Evolutionary conservation across 306 rosid species (phyloP), one percentile per base, ranked within the genome.

Genomic region (Quillaja saponaria): DNA sequence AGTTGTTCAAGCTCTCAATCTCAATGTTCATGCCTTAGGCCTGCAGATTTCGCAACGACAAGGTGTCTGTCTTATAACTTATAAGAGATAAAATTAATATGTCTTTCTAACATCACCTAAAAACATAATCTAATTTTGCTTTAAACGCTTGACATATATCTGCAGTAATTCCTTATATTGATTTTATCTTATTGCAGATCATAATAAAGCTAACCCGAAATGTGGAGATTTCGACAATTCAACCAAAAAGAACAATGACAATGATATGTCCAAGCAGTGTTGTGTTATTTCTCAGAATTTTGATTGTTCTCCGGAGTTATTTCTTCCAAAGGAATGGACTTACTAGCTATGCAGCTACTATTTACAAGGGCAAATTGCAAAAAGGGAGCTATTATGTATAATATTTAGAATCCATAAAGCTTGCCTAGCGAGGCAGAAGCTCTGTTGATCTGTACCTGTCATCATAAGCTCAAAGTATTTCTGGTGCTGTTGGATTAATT

Each of bases 291-390:
- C 74, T 4, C 78, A 71, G 11, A 76, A 60, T 59, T 69, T 56
- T 61, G 78, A 6, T 64, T 71, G 65, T 14, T 71, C 76, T 1
- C 79, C 76, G 5, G 87, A 77, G n/a, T 57, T 80, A 54, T 86
- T 74, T 72, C 95, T 89, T 69, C 96, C 96, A 33, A 82, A 86
- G 68, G 96, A 89, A 55, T 89, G 95, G 96, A 86, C 87, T 21
- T 89, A 85, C 54, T 87, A n/a, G n/a, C n/a, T n/a, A n/a, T n/a
- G n/a, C n/a, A n/a, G n/a, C n/a, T n/a, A n/a, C n/a, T n/a, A n/a
- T n/a, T n/a, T n/a, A n/a, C n/a, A n/a, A n/a, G n/a, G n/a, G n/a
- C n/a, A n/a, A n/a, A n/a, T n/a, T n/a, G n/a, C n/a, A n/a, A n/a
- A n/a, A n/a, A n/a, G n/a, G n/a, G n/a, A n/a, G n/a, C n/a, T n/a